These are phyloP conservation scores for Bruguiera parviflora DNA, from an alignment of 345 rosid species.

Conservation along the genomic window DNA sequence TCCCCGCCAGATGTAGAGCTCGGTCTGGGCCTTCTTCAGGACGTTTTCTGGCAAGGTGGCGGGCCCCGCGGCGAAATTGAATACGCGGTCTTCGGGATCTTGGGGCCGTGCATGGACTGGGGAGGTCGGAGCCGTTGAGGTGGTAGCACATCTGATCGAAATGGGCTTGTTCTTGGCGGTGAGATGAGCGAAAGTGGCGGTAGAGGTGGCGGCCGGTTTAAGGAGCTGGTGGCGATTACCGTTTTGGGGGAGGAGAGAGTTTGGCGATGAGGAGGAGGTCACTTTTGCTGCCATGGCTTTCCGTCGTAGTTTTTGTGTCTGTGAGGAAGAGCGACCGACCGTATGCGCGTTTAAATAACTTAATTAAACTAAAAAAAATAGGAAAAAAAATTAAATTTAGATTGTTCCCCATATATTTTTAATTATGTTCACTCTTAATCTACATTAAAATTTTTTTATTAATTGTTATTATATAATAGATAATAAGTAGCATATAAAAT, in stretches of 20 bases:
- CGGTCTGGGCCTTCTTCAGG: conserved; percentile 70
- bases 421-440: too few relatives aligned
- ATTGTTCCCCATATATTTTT: too few relatives aligned
- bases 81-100: conserved; percentile 47
- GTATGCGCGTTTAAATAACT: too few relatives aligned
- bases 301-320: neutral
- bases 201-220: conserved; percentile 7
- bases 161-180: conserved; percentile 22
- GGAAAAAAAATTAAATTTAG: too few relatives aligned
- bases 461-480: too few relatives aligned
- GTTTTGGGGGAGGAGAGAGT: conserved; percentile 22
- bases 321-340: too few relatives aligned
- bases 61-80: conserved; percentile 94
- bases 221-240: conserved; percentile 10
- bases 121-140: conserved; percentile 18
- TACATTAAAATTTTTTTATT: too few relatives aligned
- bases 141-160: conserved; percentile 45
- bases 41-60: conserved; percentile 76
- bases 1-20: conserved; percentile 85
- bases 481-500: too few relatives aligned
- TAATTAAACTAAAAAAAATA: too few relatives aligned
- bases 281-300: conserved; percentile 16
- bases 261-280: conserved; percentile 7
- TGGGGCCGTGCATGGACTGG: conserved; percentile 28
- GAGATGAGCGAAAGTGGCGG: conserved; percentile 17